These are phyloP conservation scores for Gymnopilus dilepis DNA, from an alignment of 768 basidiomycete genomes.

Conservation along the genomic window DNA sequence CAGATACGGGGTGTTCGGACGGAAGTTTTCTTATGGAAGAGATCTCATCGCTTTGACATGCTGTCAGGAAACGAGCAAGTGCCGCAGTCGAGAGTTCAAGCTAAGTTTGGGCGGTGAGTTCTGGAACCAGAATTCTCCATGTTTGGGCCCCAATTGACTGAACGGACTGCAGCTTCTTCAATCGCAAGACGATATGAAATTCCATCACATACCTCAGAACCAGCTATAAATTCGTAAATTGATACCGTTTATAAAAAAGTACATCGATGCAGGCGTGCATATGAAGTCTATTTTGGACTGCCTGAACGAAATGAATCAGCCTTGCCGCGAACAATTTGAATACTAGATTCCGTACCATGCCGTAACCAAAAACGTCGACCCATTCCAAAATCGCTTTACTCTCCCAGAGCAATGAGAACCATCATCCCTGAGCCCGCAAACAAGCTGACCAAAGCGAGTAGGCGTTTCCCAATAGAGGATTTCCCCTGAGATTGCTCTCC, in stretches of 20 bases:
- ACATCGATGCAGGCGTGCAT: too few relatives aligned
- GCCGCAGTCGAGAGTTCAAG: too few relatives aligned
- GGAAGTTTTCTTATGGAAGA: not conserved
- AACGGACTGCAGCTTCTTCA: not conserved
- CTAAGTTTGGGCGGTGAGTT: too few relatives aligned
- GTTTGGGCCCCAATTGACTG: too few relatives aligned
- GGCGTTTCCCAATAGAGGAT: constrained; percentile 42
- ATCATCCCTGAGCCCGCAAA: constrained; percentile 66
- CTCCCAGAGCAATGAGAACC: constrained; percentile 60
- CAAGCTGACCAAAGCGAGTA: constrained; percentile 63
- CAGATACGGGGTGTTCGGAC: not conserved
- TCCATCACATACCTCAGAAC: not conserved
- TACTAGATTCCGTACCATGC: too few relatives aligned
- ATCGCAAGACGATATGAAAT: not conserved
- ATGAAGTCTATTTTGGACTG: too few relatives aligned
- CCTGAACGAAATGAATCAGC: too few relatives aligned
- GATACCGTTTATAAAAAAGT: too few relatives aligned
- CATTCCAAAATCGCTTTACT: constrained; percentile 25
- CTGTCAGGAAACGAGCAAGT: not conserved
- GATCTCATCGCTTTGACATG: not conserved
- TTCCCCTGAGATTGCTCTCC: constrained; percentile 5
- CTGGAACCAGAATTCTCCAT: too few relatives aligned
- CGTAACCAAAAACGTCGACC: too few relatives aligned
- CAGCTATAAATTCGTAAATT: too few relatives aligned
- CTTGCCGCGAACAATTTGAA: too few relatives aligned